A percentile compares a stretch with the other conserved stretches of the same genome.
These are phyloP conservation scores for Colletotrichum viniferum DNA, from an alignment of 2,329 filamentous ascomycete species.

Conservation along the genomic window DNA sequence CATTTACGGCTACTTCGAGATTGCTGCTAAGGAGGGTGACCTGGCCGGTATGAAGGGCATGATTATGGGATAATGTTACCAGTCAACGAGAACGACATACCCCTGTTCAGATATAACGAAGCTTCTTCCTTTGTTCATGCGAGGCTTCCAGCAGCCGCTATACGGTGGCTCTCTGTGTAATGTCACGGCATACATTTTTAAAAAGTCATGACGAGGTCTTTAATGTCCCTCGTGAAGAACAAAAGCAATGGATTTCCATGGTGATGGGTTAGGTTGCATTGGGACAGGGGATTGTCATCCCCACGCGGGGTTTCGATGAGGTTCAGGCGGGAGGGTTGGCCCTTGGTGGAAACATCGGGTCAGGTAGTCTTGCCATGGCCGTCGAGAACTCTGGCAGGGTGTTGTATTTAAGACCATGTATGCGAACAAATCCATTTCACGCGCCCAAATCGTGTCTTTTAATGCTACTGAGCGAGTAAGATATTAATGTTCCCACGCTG, in stretches of 20 bases:
- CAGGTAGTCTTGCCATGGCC: not conserved
- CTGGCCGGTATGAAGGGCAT: conserved; percentile 81
- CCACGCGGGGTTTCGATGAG: not conserved
- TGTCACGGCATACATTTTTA: conserved; percentile 18
- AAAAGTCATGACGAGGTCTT: conserved; percentile 10
- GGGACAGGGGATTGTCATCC: not conserved
- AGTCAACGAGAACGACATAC: conserved; percentile 15
- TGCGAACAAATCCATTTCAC: conserved; percentile 18
- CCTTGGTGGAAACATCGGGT: not conserved
- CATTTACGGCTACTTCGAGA: conserved; percentile 99
- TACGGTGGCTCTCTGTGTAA: conserved; percentile 17
- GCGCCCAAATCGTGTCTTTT: not conserved
- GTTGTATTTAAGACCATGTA: conserved; percentile 20
- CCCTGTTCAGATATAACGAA: conserved; percentile 7
- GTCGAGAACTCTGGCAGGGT: not conserved
- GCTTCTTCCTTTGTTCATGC: conserved; percentile 20
- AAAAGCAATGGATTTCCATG: conserved; percentile 17
- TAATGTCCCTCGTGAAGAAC: not conserved
- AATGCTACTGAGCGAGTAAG: too few species aligned
- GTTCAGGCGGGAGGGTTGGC: not conserved
- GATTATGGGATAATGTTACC: conserved; percentile 65
- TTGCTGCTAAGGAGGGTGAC: conserved; percentile 97
- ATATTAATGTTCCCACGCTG: too few species aligned
- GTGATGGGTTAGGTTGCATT: conserved; percentile 6
- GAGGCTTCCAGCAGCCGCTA: conserved; percentile 13